Base-by-base conservation (phyloP, 2,329 filamentous ascomycete genomes). In the Diaporthe ilicicola region DNA sequence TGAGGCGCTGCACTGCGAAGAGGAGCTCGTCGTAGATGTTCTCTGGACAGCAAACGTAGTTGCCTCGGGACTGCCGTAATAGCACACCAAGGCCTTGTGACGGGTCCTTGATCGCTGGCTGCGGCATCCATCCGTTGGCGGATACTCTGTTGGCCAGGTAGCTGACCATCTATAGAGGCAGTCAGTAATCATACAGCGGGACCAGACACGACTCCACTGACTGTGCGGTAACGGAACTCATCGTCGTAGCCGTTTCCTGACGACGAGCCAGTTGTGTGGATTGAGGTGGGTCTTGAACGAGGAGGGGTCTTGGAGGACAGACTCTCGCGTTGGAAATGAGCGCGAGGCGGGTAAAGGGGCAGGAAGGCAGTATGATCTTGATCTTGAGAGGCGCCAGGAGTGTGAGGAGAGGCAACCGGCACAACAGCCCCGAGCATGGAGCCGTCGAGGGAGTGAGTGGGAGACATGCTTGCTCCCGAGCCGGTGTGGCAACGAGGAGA, bases 1-100 rank as follows among this genome's bases (percentile, higher is more conserved):
- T 85, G 69, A 87, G 79, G 65, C 80, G 81, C 66, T 82, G 80
- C 8, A 85, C 81, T 9, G 84, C 83, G 4, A 76, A 80, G 13
- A 84, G 74, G 10, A 87, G 78, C 12, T 79, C 74, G 19, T 78
- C 78, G 62, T 82, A 77, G 13, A 84, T 71, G 6, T 77, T 75
- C 29, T 81, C 76, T 0, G 85, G 85, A 53, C 83, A 81, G 17
- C 81, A 79, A 34, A 82, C 78, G 72, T 85, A 85, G 37, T 78
- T 77, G 62, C 82, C 82, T 50, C 81, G 77, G n/a, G 80, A 78
- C 56, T 78, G 78, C 50, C 81, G 77, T 64, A 84, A 72, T 15
- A 84, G 77, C 39, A 84, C 80, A 48, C 82, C 82, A 27, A 76
- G 72, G 51, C 74, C 76, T 48, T 78, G 76, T 32, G 77, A 74